Base-by-base conservation (phyloP, 192 early-diverging fungal species). In the Mortierella antarctica region DNA sequence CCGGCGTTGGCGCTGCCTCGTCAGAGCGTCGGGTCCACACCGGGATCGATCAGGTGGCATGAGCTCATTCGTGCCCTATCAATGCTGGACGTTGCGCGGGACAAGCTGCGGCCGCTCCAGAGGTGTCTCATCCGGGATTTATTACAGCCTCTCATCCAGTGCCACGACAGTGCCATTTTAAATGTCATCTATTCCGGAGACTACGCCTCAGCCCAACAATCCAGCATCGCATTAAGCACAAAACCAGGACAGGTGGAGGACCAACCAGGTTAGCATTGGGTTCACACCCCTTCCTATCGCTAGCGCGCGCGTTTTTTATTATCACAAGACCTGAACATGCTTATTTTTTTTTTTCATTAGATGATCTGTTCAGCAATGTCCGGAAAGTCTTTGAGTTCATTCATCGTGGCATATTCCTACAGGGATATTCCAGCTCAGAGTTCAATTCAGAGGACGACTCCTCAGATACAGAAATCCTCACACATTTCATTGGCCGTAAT, bases 1-100 rank as follows among this genome's bases (percentile, higher is more conserved):
- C 77, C 75, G 13, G 31, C 62, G 21, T 9, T 79, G 17, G 64
- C 75, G 4, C 42, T 67, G 18, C 63, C 62, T 17, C 63, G 64
- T 14, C 54, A 56, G 6, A 65, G 65, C 55, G 21, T 50, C 2
- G 41, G 42, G 44, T 67, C 77, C 0, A 57, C 77, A 21, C 70
- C 70, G 14, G 65, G 60, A 48, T 51, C 53, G 17, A 72, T 80
- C 31, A 57, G 70, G 6, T 80, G 77, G 77, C 77, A 80, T 46
- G 77, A 67, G 20, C 69, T 80, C 18, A 42, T 62, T 9, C 20
- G 65, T 11, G 70, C 77, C 2, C 42, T 80, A 40, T 64, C 60
- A 8, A 20, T 80, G 7, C 54, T 80, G 18, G 77, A 80, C 40
- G 58, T 80, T 7, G 70, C 55, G 6, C 49, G 18, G 7, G 70